Evolutionary conservation across 495 filamentous ascomycete genomes (phyloP).

Genomic region (Annulohypoxylon nitens): DNA sequence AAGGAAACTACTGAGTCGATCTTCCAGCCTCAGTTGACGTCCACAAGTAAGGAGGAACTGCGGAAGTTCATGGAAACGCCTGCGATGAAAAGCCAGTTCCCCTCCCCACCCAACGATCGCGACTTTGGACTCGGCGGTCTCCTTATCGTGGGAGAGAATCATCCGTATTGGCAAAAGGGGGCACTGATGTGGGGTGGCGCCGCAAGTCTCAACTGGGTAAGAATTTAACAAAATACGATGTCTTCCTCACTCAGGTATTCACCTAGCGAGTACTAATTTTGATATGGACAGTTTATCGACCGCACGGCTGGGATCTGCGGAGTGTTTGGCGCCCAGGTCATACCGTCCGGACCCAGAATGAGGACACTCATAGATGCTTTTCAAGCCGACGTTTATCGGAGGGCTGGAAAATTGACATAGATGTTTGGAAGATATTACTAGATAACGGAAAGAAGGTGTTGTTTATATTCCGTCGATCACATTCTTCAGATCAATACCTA

Average conservation of each 20-base stretch:
- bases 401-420: slow-evolving; percentile 26
- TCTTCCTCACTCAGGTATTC: neutral
- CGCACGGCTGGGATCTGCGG: slow-evolving; percentile 51
- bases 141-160: slow-evolving; percentile 43
- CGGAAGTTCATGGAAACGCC: slow-evolving; percentile 33
- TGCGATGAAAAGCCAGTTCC: slow-evolving; percentile 47
- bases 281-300: slow-evolving; percentile 52
- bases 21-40: slow-evolving; percentile 51
- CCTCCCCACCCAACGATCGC: slow-evolving; percentile 44
- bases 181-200: slow-evolving; percentile 56
- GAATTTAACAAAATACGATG: neutral
- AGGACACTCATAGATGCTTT: slow-evolving; percentile 49
- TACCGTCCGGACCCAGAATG: slow-evolving; percentile 47
- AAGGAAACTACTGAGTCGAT: slow-evolving; percentile 45
- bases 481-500: no score
- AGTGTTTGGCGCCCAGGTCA: slow-evolving; percentile 51
- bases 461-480: no score
- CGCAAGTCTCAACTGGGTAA: slow-evolving; percentile 48
- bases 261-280: neutral
- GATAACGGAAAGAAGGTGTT: no score
- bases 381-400: slow-evolving; percentile 50
- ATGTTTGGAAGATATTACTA: no score
- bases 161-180: slow-evolving; percentile 46
- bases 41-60: slow-evolving; percentile 37
- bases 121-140: slow-evolving; percentile 54